A percentile compares a stretch with the other conserved stretches of the same genome.
Conservation (phyloP, 805 yeast genomes). For the Priceomyces haplophilus region DNA sequence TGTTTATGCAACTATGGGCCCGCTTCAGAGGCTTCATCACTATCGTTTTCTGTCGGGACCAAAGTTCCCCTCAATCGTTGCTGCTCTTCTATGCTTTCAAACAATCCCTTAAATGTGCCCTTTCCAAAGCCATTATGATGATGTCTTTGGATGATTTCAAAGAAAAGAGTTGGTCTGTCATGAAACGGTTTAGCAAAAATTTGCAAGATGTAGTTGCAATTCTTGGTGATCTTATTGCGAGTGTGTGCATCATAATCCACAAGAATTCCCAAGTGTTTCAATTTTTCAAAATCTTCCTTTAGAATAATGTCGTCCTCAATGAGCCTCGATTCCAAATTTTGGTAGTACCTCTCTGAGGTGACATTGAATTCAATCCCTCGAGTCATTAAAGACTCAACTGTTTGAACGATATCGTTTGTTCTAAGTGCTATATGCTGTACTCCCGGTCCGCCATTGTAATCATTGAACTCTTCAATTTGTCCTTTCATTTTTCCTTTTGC, state of each 20-base stretch:
- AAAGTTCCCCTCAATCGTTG: slow-evolving; percentile 70
- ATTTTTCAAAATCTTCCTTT: slow-evolving; percentile 48
- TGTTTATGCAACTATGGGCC: no score
- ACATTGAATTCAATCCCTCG: slow-evolving; percentile 70
- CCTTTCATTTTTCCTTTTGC: slow-evolving; percentile 63
- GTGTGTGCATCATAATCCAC: slow-evolving; percentile 70
- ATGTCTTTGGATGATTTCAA: slow-evolving; percentile 76
- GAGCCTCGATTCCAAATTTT: slow-evolving; percentile 45
- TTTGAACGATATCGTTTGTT: slow-evolving; percentile 57
- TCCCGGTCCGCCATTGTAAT: slow-evolving; percentile 76
- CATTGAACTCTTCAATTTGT: slow-evolving; percentile 80
- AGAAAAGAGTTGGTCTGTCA: slow-evolving; percentile 78
- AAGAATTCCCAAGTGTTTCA: slow-evolving; percentile 56
- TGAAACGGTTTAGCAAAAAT: slow-evolving; percentile 73
- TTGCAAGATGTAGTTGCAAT: slow-evolving; percentile 70
- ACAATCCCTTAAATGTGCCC: slow-evolving; percentile 80
- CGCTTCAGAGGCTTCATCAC: neutral
- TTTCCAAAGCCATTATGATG: slow-evolving; percentile 87
- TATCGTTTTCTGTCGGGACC: slow-evolving; percentile 8
- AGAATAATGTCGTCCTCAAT: slow-evolving; percentile 41
- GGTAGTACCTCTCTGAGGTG: slow-evolving; percentile 59
- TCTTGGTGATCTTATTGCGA: slow-evolving; percentile 17
- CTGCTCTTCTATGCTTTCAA: slow-evolving; percentile 77
- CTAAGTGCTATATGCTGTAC: slow-evolving; percentile 77
- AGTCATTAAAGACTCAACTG: slow-evolving; percentile 51